Conservation (phyloP, 345 rosid genomes). For the Lenwebbia sp. region DNA sequence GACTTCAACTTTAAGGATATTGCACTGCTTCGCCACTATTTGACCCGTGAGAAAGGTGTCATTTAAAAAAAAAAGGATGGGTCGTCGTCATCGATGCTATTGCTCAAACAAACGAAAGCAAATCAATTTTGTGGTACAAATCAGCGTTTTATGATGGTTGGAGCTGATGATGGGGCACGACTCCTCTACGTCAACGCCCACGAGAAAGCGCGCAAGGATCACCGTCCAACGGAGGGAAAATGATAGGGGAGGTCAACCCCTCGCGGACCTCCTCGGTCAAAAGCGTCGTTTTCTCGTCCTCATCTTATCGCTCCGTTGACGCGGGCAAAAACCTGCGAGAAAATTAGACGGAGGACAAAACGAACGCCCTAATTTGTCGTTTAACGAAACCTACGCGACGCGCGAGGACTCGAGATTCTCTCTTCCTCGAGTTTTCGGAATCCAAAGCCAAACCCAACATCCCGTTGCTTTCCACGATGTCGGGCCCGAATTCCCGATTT, state of each 20-base stretch:
- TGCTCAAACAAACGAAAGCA: not conserved
- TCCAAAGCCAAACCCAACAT: not conserved
- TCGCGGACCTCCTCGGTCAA: not conserved
- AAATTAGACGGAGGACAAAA: not conserved
- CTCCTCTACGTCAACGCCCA: not conserved
- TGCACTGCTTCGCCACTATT: not conserved
- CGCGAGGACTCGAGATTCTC: not conserved
- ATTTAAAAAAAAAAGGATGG: not conserved
- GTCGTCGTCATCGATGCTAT: too few relatives aligned
- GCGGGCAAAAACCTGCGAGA: too few relatives aligned
- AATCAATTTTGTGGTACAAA: not conserved
- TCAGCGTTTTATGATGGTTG: not conserved
- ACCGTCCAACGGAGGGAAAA: not conserved
- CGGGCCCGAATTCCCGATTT: not conserved
- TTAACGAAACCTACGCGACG: not conserved
- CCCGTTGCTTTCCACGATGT: not conserved
- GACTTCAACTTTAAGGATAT: not conserved
- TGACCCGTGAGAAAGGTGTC: not conserved
- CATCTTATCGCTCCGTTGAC: not conserved
- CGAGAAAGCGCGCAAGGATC: not conserved
- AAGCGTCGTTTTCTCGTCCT: not conserved
- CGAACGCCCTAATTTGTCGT: not conserved
- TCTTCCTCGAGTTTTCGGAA: not conserved
- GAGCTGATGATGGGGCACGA: not conserved
- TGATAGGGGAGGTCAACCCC: not conserved